Conservation (phyloP, 768 basidiomycete genomes). For the Tylopilus felleus region DNA sequence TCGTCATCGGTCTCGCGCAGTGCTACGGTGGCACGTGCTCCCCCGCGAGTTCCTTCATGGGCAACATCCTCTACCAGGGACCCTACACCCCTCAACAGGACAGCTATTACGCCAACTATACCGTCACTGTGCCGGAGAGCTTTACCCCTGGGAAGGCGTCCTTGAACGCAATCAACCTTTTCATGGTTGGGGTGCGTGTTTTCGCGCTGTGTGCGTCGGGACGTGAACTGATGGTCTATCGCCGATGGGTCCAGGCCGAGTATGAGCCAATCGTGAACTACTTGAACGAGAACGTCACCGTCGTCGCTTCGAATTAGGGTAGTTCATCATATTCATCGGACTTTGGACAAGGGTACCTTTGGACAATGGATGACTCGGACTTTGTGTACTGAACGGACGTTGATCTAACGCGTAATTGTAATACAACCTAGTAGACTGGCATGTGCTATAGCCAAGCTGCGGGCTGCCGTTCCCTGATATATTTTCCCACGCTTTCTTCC, state of each 20-base stretch:
- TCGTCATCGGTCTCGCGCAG: slow-evolving; percentile 31
- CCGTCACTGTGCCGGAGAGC: slow-evolving; percentile 26
- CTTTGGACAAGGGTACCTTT: not conserved
- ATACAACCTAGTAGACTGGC: not conserved
- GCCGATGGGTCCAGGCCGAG: slow-evolving; percentile 6
- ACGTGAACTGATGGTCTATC: not conserved
- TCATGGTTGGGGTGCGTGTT: slow-evolving; percentile 40
- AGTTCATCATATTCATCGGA: not conserved
- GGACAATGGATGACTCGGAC: not conserved
- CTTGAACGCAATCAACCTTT: slow-evolving; percentile 36
- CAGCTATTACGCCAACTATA: slow-evolving; percentile 30
- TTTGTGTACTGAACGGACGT: not conserved
- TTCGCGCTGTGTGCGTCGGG: not conserved
- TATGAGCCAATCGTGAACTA: slow-evolving; percentile 16
- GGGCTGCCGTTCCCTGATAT: no score
- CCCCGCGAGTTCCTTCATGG: slow-evolving; percentile 24
- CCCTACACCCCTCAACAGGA: slow-evolving; percentile 25
- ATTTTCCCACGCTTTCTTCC: slow-evolving; percentile 18
- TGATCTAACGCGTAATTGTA: not conserved
- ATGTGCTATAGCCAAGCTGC: not conserved
- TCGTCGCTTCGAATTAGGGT: not conserved
- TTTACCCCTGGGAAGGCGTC: slow-evolving; percentile 29
- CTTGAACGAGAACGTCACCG: slow-evolving; percentile 20
- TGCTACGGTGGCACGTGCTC: slow-evolving; percentile 26
- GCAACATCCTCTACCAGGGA: slow-evolving; percentile 35